These are phyloP conservation scores for Didymella arachidicola DNA, from an alignment of 2,329 filamentous ascomycete species.

Conservation along the genomic window DNA sequence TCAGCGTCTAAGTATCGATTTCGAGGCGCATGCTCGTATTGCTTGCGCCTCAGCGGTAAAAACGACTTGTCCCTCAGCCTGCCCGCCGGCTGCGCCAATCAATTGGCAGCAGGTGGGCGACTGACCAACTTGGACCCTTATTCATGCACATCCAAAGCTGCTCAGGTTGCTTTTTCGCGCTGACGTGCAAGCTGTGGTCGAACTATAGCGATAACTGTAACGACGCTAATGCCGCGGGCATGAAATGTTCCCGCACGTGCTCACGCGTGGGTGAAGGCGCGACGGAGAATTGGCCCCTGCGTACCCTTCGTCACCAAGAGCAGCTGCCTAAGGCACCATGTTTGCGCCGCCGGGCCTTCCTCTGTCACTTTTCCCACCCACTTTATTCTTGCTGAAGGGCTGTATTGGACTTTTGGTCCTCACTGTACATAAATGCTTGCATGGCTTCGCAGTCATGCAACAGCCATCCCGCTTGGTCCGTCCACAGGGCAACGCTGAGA, in stretches of 20 bases:
- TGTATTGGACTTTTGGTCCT: neutral
- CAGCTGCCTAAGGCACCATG: constrained; percentile 36
- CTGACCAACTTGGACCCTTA: neutral
- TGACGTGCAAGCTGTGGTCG: neutral
- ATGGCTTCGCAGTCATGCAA: constrained; percentile 18
- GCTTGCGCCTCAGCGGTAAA: constrained; percentile 8
- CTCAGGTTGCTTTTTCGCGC: neutral
- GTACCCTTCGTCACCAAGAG: constrained; percentile 10
- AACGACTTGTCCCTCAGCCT: neutral
- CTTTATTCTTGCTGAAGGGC: neutral
- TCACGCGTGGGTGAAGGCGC: constrained; percentile 10
- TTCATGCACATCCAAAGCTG: neutral
- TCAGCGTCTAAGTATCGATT: neutral
- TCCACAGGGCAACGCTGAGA: constrained; percentile 1
- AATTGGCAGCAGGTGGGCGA: neutral
- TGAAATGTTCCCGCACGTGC: constrained; percentile 11
- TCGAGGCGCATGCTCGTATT: neutral
- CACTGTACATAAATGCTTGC: constrained; percentile 1
- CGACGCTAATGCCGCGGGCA: neutral
- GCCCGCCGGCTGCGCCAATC: constrained; percentile 1
- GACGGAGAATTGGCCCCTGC: constrained; percentile 14
- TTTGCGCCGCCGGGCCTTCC: constrained; percentile 23
- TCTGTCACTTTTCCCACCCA: constrained; percentile 1
- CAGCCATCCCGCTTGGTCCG: constrained; percentile 13
- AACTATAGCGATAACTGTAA: neutral